These are phyloP conservation scores for Claviceps maximensis DNA, from an alignment of 2,329 filamentous ascomycete genomes.

Conservation along the genomic window DNA sequence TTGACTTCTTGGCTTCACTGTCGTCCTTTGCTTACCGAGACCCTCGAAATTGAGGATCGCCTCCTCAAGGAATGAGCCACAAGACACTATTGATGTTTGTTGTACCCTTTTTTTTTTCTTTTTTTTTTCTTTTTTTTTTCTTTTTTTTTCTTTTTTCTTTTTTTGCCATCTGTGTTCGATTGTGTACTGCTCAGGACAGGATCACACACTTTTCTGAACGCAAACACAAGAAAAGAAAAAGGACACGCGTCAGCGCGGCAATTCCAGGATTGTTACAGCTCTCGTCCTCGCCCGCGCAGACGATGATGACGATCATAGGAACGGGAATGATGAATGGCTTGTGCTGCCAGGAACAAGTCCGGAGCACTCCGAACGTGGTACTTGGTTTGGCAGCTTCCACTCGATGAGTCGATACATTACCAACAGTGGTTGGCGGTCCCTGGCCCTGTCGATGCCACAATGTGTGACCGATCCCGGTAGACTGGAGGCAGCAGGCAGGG, in stretches of 20 bases:
- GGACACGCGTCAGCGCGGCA: no score
- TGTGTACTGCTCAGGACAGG: background rate
- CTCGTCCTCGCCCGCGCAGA: no score
- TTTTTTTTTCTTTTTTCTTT: background rate
- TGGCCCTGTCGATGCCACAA: background rate
- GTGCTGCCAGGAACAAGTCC: no score
- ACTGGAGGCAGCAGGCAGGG: background rate
- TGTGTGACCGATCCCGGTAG: background rate
- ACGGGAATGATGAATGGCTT: no score
- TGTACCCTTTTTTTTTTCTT: background rate
- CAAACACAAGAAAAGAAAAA: no score
- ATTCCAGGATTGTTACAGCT: no score
- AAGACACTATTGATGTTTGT: background rate
- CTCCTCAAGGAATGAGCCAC: background rate
- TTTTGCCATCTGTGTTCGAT: background rate
- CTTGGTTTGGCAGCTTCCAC: no score
- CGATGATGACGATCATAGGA: no score
- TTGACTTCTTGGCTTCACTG: background rate
- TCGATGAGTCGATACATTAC: no score
- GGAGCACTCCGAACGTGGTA: no score
- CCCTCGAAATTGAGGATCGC: background rate
- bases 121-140: background rate
- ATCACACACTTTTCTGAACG: background rate
- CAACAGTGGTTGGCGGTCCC: background rate
- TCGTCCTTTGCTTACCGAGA: background rate